Evolutionary conservation across 2,329 filamentous ascomycete species (phyloP).

Genomic region (Teratosphaeria gauchensis): DNA sequence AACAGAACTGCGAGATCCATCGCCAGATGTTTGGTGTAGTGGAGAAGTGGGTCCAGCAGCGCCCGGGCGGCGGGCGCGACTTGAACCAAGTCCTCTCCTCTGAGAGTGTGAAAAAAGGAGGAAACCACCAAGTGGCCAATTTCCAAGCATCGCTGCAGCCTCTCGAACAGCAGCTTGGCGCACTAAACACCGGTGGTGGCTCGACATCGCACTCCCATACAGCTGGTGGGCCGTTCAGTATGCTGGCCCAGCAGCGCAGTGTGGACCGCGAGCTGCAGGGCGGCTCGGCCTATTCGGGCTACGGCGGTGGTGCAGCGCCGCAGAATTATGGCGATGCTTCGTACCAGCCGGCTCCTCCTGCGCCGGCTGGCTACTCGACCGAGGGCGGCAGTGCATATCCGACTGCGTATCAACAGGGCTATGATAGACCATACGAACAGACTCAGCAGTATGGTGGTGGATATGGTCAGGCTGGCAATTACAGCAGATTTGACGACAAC

Average conservation of each 20-base stretch:
- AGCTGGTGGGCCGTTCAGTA: slow-evolving; percentile 20
- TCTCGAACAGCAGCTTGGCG: slow-evolving; percentile 9
- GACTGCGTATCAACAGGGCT: slow-evolving; percentile 26
- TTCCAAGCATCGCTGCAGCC: slow-evolving; percentile 16
- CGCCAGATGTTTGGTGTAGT: slow-evolving; percentile 83
- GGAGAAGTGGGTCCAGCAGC: slow-evolving; percentile 65
- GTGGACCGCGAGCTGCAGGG: not conserved
- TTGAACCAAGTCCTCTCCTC: slow-evolving; percentile 71
- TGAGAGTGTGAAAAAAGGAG: slow-evolving; percentile 70
- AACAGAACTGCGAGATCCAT: slow-evolving; percentile 69
- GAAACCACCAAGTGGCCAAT: slow-evolving; percentile 54
- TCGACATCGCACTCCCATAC: slow-evolving; percentile 17
- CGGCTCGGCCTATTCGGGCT: not conserved
- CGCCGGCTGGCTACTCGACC: slow-evolving; percentile 19
- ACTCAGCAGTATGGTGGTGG: slow-evolving; percentile 11
- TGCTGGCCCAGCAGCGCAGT: slow-evolving; percentile 12
- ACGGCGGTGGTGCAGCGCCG: not conserved
- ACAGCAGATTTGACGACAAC: not conserved
- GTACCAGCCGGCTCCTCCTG: slow-evolving; percentile 14
- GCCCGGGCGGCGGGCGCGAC: slow-evolving; percentile 54
- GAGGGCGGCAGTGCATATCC: slow-evolving; percentile 22
- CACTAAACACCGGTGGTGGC: slow-evolving; percentile 6
- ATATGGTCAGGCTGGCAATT: slow-evolving; percentile 5
- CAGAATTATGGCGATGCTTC: slow-evolving; percentile 10
- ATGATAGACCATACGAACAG: slow-evolving; percentile 23